These are phyloP conservation scores for Leishmania tarentolae DNA, from an alignment of 208 protist genomes.

Conservation along the genomic window DNA sequence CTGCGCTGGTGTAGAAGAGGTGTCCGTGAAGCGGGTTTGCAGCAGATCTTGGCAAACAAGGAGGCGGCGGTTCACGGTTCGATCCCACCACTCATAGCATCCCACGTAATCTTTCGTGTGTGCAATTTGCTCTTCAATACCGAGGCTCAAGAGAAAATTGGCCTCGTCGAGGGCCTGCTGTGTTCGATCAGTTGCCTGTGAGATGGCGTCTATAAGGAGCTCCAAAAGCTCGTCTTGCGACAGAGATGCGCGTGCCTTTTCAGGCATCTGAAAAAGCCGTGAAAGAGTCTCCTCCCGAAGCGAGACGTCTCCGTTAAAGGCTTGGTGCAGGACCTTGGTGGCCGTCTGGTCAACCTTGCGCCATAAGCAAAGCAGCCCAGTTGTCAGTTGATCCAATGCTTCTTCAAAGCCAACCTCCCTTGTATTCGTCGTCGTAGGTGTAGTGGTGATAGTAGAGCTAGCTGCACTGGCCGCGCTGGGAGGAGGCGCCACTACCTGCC, in stretches of 20 bases:
- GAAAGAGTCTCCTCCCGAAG: slow-evolving; percentile 33
- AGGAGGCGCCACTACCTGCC: slow-evolving; percentile 24
- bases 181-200: slow-evolving; percentile 30
- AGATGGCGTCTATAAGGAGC: slow-evolving; percentile 44
- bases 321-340: slow-evolving; percentile 30
- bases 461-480: background rate
- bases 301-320: slow-evolving; percentile 24
- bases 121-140: slow-evolving; percentile 68
- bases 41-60: slow-evolving; percentile 42
- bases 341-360: slow-evolving; percentile 43
- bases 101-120: slow-evolving; percentile 57
- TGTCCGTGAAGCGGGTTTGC: slow-evolving; percentile 6
- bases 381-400: slow-evolving; percentile 15
- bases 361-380: slow-evolving; percentile 31
- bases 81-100: slow-evolving; percentile 70
- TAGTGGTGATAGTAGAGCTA: background rate
- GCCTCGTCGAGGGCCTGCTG: slow-evolving; percentile 45
- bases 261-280: slow-evolving; percentile 36
- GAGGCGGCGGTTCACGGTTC: slow-evolving; percentile 45
- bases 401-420: slow-evolving; percentile 14
- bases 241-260: slow-evolving; percentile 30
- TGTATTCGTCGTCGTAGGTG: background rate
- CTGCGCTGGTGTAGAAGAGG: slow-evolving; percentile 2
- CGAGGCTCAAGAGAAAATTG: slow-evolving; percentile 54
- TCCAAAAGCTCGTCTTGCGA: slow-evolving; percentile 36